Percentiles rank a stretch among this genome's conserved stretches.
phyloP scores from a whole-genome alignment of 495 filamentous ascomycete genomes.

The Xylaria scruposa region DNA sequence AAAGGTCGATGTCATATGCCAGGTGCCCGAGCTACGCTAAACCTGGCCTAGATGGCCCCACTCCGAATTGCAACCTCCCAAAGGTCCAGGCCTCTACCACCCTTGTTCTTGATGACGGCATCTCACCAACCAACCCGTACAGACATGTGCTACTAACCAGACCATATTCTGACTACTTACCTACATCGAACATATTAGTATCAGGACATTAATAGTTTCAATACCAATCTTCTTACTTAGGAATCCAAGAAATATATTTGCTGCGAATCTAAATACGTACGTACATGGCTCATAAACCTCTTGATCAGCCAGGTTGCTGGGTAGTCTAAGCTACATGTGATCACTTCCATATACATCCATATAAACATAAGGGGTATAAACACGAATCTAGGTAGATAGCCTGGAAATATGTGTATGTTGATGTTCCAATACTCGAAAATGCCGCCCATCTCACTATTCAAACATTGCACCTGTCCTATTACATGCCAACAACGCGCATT shows the following conservation, averaged over 20 bases:
- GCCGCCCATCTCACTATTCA: not conserved
- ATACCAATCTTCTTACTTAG: not conserved
- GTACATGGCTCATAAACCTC: not conserved
- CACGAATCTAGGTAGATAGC: not conserved
- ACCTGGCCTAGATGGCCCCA: not conserved
- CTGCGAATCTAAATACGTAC: not conserved
- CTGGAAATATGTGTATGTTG: not conserved
- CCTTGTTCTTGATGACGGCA: no score
- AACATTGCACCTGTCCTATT: conserved; percentile 41
- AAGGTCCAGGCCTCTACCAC: no score
- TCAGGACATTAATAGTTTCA: not conserved
- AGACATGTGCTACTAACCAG: no score
- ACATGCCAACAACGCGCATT: conserved; percentile 82
- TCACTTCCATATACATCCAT: not conserved
- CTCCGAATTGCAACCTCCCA: not conserved
- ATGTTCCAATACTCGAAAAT: not conserved
- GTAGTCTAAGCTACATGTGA: not conserved
- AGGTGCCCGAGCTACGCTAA: conserved; percentile 6
- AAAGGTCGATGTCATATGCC: conserved; percentile 21
- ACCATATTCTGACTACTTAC: no score
- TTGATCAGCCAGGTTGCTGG: not conserved
- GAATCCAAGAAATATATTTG: not conserved
- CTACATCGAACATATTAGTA: no score
- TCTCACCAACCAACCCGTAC: no score
- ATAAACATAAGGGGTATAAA: not conserved